phyloP scores from a whole-genome alignment of 192 early-diverging fungal genomes.

The Mortierella hygrophila region DNA sequence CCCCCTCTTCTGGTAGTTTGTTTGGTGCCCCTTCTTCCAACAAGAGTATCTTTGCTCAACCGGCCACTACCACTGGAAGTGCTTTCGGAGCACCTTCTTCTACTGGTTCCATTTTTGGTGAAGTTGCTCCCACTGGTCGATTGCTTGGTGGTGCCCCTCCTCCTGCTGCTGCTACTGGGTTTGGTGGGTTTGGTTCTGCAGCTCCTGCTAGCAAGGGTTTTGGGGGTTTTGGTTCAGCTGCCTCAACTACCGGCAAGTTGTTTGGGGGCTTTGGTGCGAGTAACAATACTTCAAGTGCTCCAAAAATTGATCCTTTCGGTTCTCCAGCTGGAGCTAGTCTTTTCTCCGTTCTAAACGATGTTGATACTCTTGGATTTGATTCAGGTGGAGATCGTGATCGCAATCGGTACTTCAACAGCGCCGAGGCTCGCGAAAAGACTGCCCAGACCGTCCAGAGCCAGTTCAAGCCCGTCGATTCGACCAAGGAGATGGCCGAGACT shows the following conservation, averaged over 20 bases:
- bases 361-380: neutral
- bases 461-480: slow-evolving; percentile 51
- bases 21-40: neutral
- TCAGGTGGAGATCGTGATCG: neutral
- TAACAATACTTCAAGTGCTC: neutral
- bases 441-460: slow-evolving; percentile 12
- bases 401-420: neutral
- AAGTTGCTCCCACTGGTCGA: neutral
- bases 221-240: neutral
- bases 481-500: slow-evolving; percentile 56
- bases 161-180: neutral
- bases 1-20: neutral
- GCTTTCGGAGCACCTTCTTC: slow-evolving; percentile 4
- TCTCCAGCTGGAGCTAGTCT: neutral
- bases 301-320: neutral
- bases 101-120: neutral
- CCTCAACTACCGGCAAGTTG: neutral
- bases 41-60: slow-evolving; percentile 5
- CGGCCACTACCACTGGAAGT: neutral
- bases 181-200: neutral
- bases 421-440: slow-evolving; percentile 4
- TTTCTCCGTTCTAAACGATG: neutral
- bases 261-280: neutral
- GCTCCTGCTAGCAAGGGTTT: neutral
- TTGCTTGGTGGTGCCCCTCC: neutral